Base-by-base conservation (phyloP, 164 flowering plant species). In the Warburgia ugandensis region DNA sequence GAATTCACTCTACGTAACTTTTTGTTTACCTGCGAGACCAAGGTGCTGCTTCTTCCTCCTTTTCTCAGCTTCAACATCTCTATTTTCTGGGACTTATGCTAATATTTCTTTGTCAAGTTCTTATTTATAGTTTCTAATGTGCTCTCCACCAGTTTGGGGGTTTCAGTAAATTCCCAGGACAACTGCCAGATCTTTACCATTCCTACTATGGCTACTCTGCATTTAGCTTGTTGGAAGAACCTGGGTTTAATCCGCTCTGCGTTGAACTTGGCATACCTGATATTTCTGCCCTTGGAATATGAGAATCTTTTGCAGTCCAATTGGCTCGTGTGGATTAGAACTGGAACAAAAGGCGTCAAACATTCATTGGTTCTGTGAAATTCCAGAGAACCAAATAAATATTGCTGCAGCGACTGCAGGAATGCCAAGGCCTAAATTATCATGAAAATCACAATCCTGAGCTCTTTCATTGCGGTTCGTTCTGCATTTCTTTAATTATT, bases 101-200 rank as follows among this genome's bases (percentile, higher is more conserved):
- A 11, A 17, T 20, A 10, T 31, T 25, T 1, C 21, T 28, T 28
- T 14, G 1, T 11, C n/a, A n/a, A 16, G 29, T 46, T 52, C 13
- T 5, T 40, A 8, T 25, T 40, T 29, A 17, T 32, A 8, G 17
- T 21, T 29, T 43, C 27, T 59, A 37, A 45, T 47, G 26, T 37
- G 37, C 56, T 29, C 52, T 40, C 25, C 54, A 5, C 30, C 78
- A 86, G 96, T 84, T 72, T 65, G 97, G 99, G 45, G 99, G 99
- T 40, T 88, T 86, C 76, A 76, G 97, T 50, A 94, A 94, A 65
- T 79, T 68, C 52, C 94, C 99, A 0, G 55, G 75, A 30, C 48
- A 68, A 35, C 55, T 78, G 26, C 96, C 97, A 31, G 99, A 94
- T 69, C 69, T 94, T 3, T 89, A 89, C 56, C 99, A 94, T 69